Base-by-base conservation (phyloP, 1,284 basidiomycete species). In the Trichosporon sp. region DNA sequence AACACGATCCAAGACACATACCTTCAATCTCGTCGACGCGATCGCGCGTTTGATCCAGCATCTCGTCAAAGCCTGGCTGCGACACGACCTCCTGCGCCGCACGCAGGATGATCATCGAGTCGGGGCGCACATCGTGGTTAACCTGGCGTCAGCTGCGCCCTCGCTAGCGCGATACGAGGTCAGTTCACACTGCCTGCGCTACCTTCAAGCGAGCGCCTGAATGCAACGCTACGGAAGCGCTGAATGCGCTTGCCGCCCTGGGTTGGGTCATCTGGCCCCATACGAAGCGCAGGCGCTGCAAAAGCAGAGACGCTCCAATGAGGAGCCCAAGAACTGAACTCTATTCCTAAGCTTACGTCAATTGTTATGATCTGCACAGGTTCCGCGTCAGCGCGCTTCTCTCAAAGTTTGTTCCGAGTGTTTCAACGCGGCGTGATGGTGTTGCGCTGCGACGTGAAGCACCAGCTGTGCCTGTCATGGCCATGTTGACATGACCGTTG, bases 51-150 rank as follows among this genome's bases (percentile, higher is more conserved):
- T 85, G 85, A 68, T 92, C 87, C 14, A 94, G 86, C 66, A 89
- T 78, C 37, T 91, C 88, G 71, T 93, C 89, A 94, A 93, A 74
- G 14, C 88, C 90, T 65, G 90, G 88, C 78, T 88, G 88, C 40
- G 89, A 85, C 37, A 90, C 89, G 10, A 93, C 89, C 75, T 90
- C 86, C 72, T 87, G 86, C 11, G 90, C 90, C 37, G 91, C 90
- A 70, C 89, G 88, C 4, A 93, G 85, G 64, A 91, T 88, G 40
- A 92, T 85, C 85, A 91, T 88, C 0, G 90, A 92, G 82, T 93
- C 92, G 14, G 91, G 90, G 59, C 90, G 89, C 14, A 94, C 90
- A 70, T 92, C 88, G 79, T 92, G 90, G 75, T 91, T 83, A 38
- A 90, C 87, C 91, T 72, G 71, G 16, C 7, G 59, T 63, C 14